Evolutionary conservation across 1,139 yeast genomes (phyloP), one percentile per base, ranked within the genome.

Genomic region (Pichia sp.): DNA sequence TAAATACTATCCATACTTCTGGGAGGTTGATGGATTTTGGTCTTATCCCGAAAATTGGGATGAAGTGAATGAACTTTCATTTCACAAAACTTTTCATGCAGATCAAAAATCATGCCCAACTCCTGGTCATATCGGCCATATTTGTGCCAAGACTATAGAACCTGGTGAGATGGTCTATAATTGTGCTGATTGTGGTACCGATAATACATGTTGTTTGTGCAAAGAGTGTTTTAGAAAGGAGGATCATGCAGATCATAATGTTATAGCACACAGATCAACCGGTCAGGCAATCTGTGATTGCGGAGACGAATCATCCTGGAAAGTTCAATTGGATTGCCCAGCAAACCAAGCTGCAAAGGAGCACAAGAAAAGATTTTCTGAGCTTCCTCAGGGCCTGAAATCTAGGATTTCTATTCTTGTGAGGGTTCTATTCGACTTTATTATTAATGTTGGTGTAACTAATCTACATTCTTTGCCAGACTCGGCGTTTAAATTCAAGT

Each of bases 231-330:
- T 81, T 64, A 81, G 82, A 58, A 73, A 75, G 45, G 69, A 71
- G 3, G 87, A 82, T 55, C 95, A 84, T 59, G 57, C 64, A 16
- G 79, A 72, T 40, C 94, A 84, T 58, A 74, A 75, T 49, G 85
- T 84, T 3, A 64, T 69, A 27, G 72, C 77, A 39, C 73, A 73
- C 51, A 66, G 68, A 9, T 72, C 85, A 4, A 52, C 61, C 3
- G 81, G 76, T 1, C 68, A 69, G 41, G 77, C 90, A 2, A 75
- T 82, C 28, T 92, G 97, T 61, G 97, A 92, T 60, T 92, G 97
- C 65, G 97, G 97, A 2, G 96, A 92, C 59, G 71, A 75, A 0
- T 86, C 82, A 50, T 95, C 95, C 0, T 90, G 95, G 81, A 72
- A 68, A 33, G 61, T 59, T 5, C 64, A 67, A 3, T 66, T 81